Conservation (phyloP, 2,329 filamentous ascomycete species). For the Penicillium sp. region DNA sequence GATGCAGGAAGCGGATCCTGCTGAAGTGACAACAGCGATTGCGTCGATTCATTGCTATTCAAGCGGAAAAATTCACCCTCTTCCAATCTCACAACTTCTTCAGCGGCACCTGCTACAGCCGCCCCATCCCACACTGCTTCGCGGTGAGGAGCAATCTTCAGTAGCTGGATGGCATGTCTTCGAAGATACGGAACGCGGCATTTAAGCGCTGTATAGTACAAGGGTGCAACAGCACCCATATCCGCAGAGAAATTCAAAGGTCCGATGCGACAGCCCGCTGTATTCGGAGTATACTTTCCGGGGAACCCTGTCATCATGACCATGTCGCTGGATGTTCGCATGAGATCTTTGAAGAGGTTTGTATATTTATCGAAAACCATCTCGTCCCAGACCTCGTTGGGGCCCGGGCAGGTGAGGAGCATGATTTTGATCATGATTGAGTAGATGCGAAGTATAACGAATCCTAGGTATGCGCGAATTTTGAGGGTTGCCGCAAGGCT, state of each 20-base stretch:
- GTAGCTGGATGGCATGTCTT: neutral
- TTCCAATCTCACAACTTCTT: constrained; percentile 7
- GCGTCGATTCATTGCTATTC: neutral
- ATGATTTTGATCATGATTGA: constrained; percentile 11
- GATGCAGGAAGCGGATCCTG: neutral
- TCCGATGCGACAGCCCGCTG: neutral
- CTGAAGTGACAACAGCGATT: neutral
- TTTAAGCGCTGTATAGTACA: constrained; percentile 13
- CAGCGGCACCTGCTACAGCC: constrained; percentile 8
- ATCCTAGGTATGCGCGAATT: constrained; percentile 1
- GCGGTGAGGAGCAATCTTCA: constrained; percentile 9
- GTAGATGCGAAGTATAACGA: neutral
- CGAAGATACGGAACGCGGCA: constrained; percentile 5
- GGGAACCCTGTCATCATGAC: constrained; percentile 5
- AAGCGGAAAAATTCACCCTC: neutral
- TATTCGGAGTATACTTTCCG: neutral
- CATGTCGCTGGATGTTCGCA: neutral
- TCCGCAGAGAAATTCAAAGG: constrained; percentile 10
- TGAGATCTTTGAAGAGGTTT: constrained; percentile 1
- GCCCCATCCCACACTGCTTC: constrained; percentile 12
- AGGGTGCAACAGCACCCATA: constrained; percentile 7
- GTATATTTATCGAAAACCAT: constrained; percentile 11
- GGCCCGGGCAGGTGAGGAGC: neutral
- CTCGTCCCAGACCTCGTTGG: constrained; percentile 4
- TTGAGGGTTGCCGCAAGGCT: neutral